Evolutionary conservation across 2,329 filamentous ascomycete genomes (phyloP), one percentile per base, ranked within the genome.

Genomic region (Didymella segeticola): DNA sequence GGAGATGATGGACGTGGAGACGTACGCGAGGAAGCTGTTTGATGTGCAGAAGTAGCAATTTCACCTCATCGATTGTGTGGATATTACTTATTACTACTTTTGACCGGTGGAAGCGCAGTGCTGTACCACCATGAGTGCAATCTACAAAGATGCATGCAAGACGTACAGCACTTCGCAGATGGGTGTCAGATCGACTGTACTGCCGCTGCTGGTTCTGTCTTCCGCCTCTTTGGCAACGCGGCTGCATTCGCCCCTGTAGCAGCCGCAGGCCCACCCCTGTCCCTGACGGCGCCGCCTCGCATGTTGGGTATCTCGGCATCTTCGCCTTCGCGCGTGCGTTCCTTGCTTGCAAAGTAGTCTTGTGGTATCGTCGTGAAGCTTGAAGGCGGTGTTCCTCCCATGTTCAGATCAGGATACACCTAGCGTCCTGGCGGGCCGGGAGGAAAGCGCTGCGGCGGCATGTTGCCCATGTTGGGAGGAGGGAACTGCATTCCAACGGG

Each of bases 1-100:
- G 22, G 42, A 68, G 1, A 70, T 81, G 62, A 75, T 70, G 47
- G 73, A 75, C 56, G 71, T 84, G 0, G 74, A 74, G 55, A 71
- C 63, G 9, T 84, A 72, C 66, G 66, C 69, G 17, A 59, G 43
- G 41, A 38, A 38, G 26, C 15, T 62, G 9, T 57, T 64, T 38
- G 23, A 20, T 19, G 17, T 33, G 54, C 34, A 57, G 63, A 25
- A 47, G 9, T 56, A 47, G 22, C 3, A 27, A 12, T 3, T 12
- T 34, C 45, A 30, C 34, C 39, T 29, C 26, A 41, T 26, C 48
- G 30, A 17, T 48, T 19, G 12, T 25, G 23, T 34, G n/a, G 7
- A 15, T 36, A 15, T 27, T 25, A 3, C 2, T 29, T 15, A 23
- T 39, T 20, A 33, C 15, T 31, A 17, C 22, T 27, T 30, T 29